A percentile compares a stretch with the other conserved stretches of the same genome.
Conservation (phyloP, 2,329 filamentous ascomycete species). For the Neonectria punicea region DNA sequence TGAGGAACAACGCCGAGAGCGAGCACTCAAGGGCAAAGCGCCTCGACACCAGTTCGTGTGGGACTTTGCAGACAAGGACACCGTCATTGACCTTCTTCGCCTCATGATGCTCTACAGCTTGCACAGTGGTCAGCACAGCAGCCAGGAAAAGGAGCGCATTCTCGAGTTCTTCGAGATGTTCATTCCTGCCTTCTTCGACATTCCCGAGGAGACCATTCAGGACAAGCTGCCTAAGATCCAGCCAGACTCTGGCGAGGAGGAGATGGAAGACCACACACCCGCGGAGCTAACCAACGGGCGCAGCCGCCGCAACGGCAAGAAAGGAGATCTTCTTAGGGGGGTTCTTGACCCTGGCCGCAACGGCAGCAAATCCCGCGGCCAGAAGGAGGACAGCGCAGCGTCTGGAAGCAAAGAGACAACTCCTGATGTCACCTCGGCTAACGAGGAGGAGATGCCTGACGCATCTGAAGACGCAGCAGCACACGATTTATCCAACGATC, state of each 20-base stretch:
- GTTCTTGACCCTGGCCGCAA: conserved; percentile 83
- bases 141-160: conserved; percentile 78
- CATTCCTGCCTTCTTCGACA: conserved; percentile 79
- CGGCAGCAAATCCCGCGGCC: conserved; percentile 74
- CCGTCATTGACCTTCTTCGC: conserved; percentile 71
- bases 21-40: conserved; percentile 69
- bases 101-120: conserved; percentile 73
- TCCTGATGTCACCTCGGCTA: conserved; percentile 81
- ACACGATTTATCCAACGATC: conserved; percentile 72
- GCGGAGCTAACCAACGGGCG: conserved; percentile 77
- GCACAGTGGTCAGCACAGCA: conserved; percentile 76
- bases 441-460: conserved; percentile 79
- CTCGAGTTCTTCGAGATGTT: conserved; percentile 81
- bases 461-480: conserved; percentile 65
- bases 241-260: conserved; percentile 78
- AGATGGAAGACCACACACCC: conserved; percentile 77
- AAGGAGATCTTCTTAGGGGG: conserved; percentile 83
- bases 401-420: conserved; percentile 89
- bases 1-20: conserved; percentile 85
- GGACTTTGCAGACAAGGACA: conserved; percentile 76
- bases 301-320: conserved; percentile 78
- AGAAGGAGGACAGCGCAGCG: conserved; percentile 83
- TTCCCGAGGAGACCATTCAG: conserved; percentile 75
- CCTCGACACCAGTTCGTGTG: conserved; percentile 80
- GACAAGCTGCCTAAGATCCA: conserved; percentile 75